A percentile compares a stretch with the other conserved stretches of the same genome.
Conservation (phyloP, 2,329 filamentous ascomycete genomes). For the Monosporascus sp. region DNA sequence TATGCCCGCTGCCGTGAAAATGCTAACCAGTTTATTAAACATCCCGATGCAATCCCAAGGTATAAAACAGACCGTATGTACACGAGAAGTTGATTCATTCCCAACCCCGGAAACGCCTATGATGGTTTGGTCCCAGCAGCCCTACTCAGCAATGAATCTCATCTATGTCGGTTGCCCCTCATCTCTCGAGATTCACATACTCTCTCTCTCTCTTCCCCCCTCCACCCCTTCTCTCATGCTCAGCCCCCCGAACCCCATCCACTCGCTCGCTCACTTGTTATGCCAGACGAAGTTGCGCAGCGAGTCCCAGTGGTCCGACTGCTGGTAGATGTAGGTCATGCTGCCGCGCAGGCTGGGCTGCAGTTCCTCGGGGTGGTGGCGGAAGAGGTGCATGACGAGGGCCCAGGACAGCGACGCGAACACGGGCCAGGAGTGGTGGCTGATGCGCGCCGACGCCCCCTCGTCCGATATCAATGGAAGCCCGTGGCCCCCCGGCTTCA, state of each 20-base stretch:
- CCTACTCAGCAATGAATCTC: no score
- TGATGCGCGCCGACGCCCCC: constrained; percentile 42
- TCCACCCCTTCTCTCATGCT: background rate
- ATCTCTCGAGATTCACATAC: background rate
- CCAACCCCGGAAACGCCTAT: no score
- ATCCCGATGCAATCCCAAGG: no score
- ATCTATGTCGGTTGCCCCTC: no score
- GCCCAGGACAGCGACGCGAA: constrained; percentile 93
- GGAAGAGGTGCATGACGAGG: constrained; percentile 90
- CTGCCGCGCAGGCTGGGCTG: constrained; percentile 88
- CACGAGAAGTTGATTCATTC: no score
- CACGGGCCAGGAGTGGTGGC: constrained; percentile 77
- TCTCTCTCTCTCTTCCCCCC: background rate
- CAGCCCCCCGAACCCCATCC: background rate
- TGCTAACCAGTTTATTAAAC: no score
- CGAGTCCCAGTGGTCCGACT: constrained; percentile 86
- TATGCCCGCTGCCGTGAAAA: no score
- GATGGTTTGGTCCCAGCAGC: no score
- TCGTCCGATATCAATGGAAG: constrained; percentile 46
- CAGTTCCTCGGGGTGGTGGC: constrained; percentile 83
- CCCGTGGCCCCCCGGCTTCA: constrained; percentile 54
- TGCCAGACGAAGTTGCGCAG: constrained; percentile 80
- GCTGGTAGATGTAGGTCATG: constrained; percentile 95
- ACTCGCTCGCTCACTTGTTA: constrained; percentile 52
- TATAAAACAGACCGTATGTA: no score